Evolutionary conservation across 129 eudicot genomes (phyloP), one percentile per base, ranked within the genome.

Genomic region (Oenanthe sinensis): DNA sequence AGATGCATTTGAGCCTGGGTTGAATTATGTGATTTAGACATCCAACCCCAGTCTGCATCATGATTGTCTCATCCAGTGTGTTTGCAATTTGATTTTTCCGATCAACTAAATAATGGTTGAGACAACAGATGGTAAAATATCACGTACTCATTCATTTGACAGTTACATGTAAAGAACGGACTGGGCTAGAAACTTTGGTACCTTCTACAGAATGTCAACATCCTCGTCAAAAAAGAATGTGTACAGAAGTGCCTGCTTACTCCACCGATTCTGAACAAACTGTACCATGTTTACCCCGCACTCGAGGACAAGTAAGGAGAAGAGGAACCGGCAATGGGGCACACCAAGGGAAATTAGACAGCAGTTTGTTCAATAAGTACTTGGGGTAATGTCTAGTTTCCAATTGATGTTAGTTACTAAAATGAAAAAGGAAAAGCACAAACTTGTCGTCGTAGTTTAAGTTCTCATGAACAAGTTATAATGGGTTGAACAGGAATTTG

Each of bases 301-400:
- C 74, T 77, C 79, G 75, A 54, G 85, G 85, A 73, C 85, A 71
- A 75, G 4, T 75, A 28, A 86, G 81, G 80, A 79, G 85, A 82
- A 60, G 77, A 69, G 72, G 22, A 70, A 75, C 49, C 4, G 22
- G 63, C 47, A 67, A 39, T 45, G 62, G 69, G 37, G 45, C 70
- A 70, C 40, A 52, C 36, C 73, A 83, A 46, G 81, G 79, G 79
- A 87, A 80, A 86, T 84, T 91, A 78, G 71, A 87, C 74, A 79
- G 84, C 45, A 26, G 58, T n/a, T 71, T 71, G 68, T 84, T 92
- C 68, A 80, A 84, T 24, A 62, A 30, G 79, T 85, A 86, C 85
- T 68, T 91, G 79, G 90, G 87, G 97, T 91, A 81, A 84, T 93
- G 20, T 79, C 71, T 48, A 74, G 40, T 70, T 40, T 71, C 40